Conservation (phyloP, 495 filamentous ascomycete species). For the Barbatosphaeria neglecta region DNA sequence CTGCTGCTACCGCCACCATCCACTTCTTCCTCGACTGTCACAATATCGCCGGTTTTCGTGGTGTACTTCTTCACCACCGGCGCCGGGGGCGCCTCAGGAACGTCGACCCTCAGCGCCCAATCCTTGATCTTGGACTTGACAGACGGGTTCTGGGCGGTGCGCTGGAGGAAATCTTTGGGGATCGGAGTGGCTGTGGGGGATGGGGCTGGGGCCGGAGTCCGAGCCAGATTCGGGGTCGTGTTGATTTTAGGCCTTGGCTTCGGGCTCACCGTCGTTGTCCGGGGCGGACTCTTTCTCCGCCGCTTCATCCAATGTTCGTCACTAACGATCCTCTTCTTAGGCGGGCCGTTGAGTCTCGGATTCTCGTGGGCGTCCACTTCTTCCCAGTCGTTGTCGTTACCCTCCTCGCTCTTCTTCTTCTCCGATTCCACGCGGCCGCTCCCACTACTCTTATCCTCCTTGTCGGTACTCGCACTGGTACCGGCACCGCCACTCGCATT, state of each 20-base stretch:
- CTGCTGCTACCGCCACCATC: too few relatives aligned
- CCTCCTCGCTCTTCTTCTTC: constrained; percentile 12
- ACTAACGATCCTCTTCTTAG: constrained; percentile 68
- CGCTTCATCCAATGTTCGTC: constrained; percentile 65
- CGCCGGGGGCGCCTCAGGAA: constrained; percentile 16
- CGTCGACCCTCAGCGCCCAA: constrained; percentile 36
- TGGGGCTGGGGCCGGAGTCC: too few relatives aligned
- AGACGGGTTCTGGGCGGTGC: constrained; percentile 35
- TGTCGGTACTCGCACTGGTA: too few relatives aligned
- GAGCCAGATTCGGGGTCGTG: too few relatives aligned
- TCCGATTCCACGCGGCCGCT: neutral
- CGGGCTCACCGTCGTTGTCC: constrained; percentile 13
- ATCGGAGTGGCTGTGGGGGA: constrained; percentile 27
- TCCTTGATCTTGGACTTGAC: constrained; percentile 39
- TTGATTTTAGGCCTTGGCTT: constrained; percentile 21
- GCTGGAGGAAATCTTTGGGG: constrained; percentile 41
- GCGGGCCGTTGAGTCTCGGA: constrained; percentile 21
- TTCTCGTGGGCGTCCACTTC: constrained; percentile 7
- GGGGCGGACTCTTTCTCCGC: constrained; percentile 33
- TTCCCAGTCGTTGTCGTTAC: constrained; percentile 7
- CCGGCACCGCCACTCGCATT: too few relatives aligned
- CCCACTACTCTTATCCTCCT: neutral
- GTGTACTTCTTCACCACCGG: constrained; percentile 12
- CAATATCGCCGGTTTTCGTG: constrained; percentile 14
- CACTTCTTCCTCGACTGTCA: constrained; percentile 17